These are phyloP conservation scores for Prunus persica DNA, from an alignment of 306 rosid species.

Conservation along the genomic window DNA sequence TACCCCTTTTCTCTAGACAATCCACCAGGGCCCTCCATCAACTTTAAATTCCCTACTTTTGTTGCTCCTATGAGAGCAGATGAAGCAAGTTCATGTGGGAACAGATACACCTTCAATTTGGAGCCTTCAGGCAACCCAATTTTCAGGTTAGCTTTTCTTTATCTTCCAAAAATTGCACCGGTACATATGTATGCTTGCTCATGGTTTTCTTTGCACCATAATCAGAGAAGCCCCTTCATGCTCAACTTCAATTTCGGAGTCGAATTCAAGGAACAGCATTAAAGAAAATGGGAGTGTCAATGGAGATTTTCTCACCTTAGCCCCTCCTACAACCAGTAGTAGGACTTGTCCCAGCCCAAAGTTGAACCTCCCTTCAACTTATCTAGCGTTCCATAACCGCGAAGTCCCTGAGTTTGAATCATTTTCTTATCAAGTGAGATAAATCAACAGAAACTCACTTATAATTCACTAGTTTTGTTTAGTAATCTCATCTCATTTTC, in stretches of 20 bases:
- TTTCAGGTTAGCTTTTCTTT: constrained; percentile 41
- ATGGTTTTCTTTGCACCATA: constrained; percentile 14
- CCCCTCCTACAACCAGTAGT: constrained; percentile 40
- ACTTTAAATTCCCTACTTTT: constrained; percentile 33
- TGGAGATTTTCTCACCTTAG: constrained; percentile 57
- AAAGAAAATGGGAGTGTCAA: constrained; percentile 35
- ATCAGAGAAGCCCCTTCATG: constrained; percentile 52
- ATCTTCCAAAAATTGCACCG: constrained; percentile 8
- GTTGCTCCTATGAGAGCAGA: constrained; percentile 44
- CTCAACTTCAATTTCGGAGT: constrained; percentile 40
- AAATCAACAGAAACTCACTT: constrained; percentile 5
- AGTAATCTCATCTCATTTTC: constrained; percentile 3
- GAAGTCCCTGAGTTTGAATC: constrained; percentile 32
- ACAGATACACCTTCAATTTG: constrained; percentile 29
- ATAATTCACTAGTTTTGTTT: neutral
- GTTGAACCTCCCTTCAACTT: constrained; percentile 26
- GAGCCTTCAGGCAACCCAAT: constrained; percentile 27
- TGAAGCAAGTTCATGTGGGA: constrained; percentile 25
- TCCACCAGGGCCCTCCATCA: constrained; percentile 38
- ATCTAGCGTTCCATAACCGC: constrained; percentile 23
- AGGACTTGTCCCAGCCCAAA: constrained; percentile 34
- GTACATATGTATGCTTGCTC: constrained; percentile 10
- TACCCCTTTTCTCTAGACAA: constrained; percentile 53
- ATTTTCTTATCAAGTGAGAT: constrained; percentile 35
- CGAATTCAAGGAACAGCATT: constrained; percentile 29